Evolutionary conservation across 2,329 filamentous ascomycete genomes (phyloP).

Genomic region (Hypoxylon sp.): DNA sequence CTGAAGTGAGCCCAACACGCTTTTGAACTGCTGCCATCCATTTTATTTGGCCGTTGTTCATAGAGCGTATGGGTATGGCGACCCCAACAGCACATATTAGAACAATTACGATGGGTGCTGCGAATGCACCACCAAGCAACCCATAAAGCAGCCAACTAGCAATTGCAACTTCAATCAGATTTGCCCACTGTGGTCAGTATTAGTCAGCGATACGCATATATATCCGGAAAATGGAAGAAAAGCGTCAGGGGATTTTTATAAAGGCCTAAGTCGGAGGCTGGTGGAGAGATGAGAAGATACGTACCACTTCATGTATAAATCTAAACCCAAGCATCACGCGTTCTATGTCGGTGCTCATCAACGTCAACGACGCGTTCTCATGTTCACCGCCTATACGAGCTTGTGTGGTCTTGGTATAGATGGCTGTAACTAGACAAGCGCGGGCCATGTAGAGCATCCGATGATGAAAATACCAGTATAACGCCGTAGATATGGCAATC

Average conservation of each 20-base stretch:
- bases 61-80: constrained; percentile 49
- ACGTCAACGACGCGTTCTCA: constrained; percentile 60
- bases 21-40: constrained; percentile 59
- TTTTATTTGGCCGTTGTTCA: constrained; percentile 48
- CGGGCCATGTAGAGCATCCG: constrained; percentile 53
- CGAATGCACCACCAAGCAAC: constrained; percentile 64
- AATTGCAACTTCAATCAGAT: constrained; percentile 59
- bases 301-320: constrained; percentile 56
- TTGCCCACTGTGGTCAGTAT: constrained; percentile 55
- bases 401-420: constrained; percentile 55
- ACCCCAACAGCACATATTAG: constrained; percentile 44
- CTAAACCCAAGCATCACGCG: constrained; percentile 56
- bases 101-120: constrained; percentile 63
- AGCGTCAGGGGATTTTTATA: background rate
- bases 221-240: background rate
- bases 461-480: constrained; percentile 60
- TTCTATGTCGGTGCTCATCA: constrained; percentile 65
- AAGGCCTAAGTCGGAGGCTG: no score
- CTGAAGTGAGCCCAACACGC: constrained; percentile 51
- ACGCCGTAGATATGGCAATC: constrained; percentile 57
- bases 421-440: constrained; percentile 51
- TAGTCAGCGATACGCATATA: constrained; percentile 8
- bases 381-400: constrained; percentile 48
- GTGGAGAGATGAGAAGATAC: background rate
- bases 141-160: constrained; percentile 63